phyloP scores from a whole-genome alignment of 257 asterid genomes.

The Nicotiana noctiflora region DNA sequence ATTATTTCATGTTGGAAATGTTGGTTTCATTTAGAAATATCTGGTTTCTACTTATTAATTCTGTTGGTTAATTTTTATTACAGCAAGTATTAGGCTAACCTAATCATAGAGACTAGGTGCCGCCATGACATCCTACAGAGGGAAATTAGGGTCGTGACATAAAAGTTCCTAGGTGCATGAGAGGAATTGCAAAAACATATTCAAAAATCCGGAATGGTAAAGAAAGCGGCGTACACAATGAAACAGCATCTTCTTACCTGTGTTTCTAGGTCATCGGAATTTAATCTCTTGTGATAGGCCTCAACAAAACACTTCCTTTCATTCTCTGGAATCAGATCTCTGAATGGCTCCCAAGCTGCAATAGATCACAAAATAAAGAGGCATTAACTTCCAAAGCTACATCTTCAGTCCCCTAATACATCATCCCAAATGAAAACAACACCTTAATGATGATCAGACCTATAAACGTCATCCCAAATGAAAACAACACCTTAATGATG shows the following conservation, averaged over 20 bases:
- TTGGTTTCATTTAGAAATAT: no score
- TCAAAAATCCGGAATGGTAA: not conserved
- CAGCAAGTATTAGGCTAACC: no score
- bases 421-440: not conserved
- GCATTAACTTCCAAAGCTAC: not conserved
- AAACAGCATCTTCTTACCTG: conserved; percentile 52
- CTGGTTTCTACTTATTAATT: no score
- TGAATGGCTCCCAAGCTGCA: conserved; percentile 93
- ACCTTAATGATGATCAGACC: not conserved
- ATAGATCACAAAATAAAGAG: not conserved
- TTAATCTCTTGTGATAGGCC: conserved; percentile 83
- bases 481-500: conserved; percentile 1
- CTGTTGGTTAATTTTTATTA: no score
- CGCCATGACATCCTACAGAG: no score
- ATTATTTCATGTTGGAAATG: no score
- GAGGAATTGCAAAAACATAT: not conserved
- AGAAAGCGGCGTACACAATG: conserved; percentile 9
- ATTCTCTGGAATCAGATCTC: conserved; percentile 85
- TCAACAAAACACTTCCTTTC: conserved; percentile 77
- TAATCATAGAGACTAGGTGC: no score
- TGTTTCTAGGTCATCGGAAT: conserved; percentile 69
- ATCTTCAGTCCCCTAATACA: not conserved
- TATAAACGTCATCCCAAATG: not conserved
- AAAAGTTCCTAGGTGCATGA: no score
- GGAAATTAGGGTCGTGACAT: no score